Evolutionary conservation across 1,139 yeast genomes (phyloP).

Genomic region (Torulaspora globosa): DNA sequence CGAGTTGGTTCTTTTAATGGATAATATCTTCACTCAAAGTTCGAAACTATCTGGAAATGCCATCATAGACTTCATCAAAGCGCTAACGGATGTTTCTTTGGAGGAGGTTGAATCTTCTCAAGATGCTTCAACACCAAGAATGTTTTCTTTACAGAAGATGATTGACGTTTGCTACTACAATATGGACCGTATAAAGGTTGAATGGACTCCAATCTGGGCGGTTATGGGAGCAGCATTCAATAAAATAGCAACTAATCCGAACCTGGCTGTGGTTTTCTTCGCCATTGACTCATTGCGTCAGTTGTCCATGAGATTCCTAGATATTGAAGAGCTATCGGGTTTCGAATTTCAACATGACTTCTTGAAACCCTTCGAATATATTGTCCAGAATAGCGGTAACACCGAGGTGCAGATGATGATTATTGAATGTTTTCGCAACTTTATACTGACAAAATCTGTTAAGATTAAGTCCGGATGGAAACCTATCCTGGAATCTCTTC

Average conservation of each 20-base stretch:
- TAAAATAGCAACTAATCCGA: slow-evolving; percentile 72
- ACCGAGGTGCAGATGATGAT: slow-evolving; percentile 83
- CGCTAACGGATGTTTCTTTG: slow-evolving; percentile 77
- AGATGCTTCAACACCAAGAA: slow-evolving; percentile 75
- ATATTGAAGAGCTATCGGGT: slow-evolving; percentile 88
- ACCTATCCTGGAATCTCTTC: slow-evolving; percentile 74
- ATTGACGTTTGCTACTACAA: slow-evolving; percentile 97
- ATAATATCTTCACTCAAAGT: slow-evolving; percentile 81
- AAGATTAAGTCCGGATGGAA: slow-evolving; percentile 93
- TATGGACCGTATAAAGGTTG: slow-evolving; percentile 92
- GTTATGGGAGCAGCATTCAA: slow-evolving; percentile 90
- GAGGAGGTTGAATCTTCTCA: slow-evolving; percentile 93
- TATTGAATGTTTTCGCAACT: slow-evolving; percentile 80
- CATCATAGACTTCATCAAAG: slow-evolving; percentile 80
- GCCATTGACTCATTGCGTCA: slow-evolving; percentile 94
- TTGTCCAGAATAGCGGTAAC: slow-evolving; percentile 63
- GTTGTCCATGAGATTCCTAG: slow-evolving; percentile 84
- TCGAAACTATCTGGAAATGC: slow-evolving; percentile 76
- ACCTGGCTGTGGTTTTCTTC: slow-evolving; percentile 74
- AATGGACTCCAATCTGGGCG: slow-evolving; percentile 95
- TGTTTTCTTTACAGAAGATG: slow-evolving; percentile 88
- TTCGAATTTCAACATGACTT: slow-evolving; percentile 95
- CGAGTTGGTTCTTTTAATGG: slow-evolving; percentile 79
- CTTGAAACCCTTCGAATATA: slow-evolving; percentile 82
- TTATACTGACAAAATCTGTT: slow-evolving; percentile 71